phyloP scores from a whole-genome alignment of 2,329 filamentous ascomycete genomes.

The Chaetomium sp. region DNA sequence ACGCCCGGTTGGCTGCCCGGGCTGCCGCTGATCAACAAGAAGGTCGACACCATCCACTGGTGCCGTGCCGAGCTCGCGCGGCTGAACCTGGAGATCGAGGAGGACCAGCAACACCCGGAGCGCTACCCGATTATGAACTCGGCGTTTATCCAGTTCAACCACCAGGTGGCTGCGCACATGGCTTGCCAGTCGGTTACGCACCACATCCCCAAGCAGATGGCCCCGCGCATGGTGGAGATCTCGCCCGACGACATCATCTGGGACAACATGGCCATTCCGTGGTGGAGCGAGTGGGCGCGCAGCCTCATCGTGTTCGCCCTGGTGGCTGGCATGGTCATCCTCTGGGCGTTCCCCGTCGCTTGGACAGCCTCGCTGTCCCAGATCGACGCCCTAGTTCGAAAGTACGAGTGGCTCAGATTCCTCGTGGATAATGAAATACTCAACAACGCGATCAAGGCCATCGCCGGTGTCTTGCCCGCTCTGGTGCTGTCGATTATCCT shows the following conservation, averaged over 20 bases:
- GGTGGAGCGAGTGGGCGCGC: conserved; percentile 85
- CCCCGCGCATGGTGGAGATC: conserved; percentile 86
- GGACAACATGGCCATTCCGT: conserved; percentile 93
- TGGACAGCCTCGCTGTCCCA: conserved; percentile 81
- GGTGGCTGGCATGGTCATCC: conserved; percentile 69
- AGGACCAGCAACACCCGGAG: conserved; percentile 79
- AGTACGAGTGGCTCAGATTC: conserved; percentile 64
- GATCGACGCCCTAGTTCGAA: conserved; percentile 59
- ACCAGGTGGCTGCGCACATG: conserved; percentile 97
- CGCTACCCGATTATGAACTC: conserved; percentile 90
- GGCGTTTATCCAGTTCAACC: conserved; percentile 97
- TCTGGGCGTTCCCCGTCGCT: conserved; percentile 86
- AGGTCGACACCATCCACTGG: conserved; percentile 92
- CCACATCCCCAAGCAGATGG: conserved; percentile 89
- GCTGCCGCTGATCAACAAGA: conserved; percentile 73
- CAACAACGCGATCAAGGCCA: conserved; percentile 53
- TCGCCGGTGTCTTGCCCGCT: conserved; percentile 84
- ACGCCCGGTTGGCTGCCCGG: conserved; percentile 64
- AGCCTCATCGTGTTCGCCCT: conserved; percentile 57
- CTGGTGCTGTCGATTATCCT: conserved; percentile 70
- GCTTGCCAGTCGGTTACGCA: conserved; percentile 88
- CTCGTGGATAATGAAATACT: conserved; percentile 53
- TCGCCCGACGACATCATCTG: conserved; percentile 88
- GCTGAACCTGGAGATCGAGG: conserved; percentile 85
- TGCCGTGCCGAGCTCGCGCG: conserved; percentile 80